Evolutionary conservation across 225 moss, liverwort and hornwort genomes (phyloP).

Genomic region (Pseudisothecium myosuroides): DNA sequence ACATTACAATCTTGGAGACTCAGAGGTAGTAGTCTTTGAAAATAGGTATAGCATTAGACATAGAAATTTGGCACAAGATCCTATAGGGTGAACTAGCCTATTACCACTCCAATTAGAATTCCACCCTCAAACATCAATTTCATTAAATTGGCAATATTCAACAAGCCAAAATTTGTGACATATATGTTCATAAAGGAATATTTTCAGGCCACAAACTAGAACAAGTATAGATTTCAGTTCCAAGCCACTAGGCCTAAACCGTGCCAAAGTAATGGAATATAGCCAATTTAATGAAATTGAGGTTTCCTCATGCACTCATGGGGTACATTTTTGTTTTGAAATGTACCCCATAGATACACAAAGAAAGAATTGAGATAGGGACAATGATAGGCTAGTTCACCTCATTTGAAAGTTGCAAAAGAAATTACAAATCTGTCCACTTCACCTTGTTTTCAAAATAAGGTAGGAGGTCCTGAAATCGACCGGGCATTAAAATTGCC

Average conservation of each 20-base stretch:
- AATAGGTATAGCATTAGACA: not conserved
- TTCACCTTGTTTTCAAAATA: not conserved
- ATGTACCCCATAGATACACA: not conserved
- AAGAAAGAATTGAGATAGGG: not conserved
- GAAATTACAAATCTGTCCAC: not conserved
- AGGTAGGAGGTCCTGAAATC: too few relatives aligned
- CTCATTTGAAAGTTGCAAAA: not conserved
- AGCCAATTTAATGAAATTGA: too few relatives aligned
- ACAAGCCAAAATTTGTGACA: too few relatives aligned
- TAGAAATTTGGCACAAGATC: not conserved
- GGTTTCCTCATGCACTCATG: rapidly evolving
- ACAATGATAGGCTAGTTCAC: not conserved
- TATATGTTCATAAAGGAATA: too few relatives aligned
- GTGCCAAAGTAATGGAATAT: too few relatives aligned
- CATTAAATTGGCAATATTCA: too few relatives aligned
- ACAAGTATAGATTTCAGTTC: too few relatives aligned
- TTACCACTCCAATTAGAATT: not conserved
- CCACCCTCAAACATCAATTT: too few relatives aligned
- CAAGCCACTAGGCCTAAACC: rapidly evolving
- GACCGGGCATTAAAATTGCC: too few relatives aligned
- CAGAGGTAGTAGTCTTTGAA: not conserved
- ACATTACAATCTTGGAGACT: not conserved
- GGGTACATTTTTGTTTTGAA: rapidly evolving
- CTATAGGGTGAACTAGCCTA: not conserved
- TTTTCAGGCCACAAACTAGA: too few relatives aligned